Evolutionary conservation across 768 basidiomycete species (phyloP).

Genomic region (Inosperma sp.): DNA sequence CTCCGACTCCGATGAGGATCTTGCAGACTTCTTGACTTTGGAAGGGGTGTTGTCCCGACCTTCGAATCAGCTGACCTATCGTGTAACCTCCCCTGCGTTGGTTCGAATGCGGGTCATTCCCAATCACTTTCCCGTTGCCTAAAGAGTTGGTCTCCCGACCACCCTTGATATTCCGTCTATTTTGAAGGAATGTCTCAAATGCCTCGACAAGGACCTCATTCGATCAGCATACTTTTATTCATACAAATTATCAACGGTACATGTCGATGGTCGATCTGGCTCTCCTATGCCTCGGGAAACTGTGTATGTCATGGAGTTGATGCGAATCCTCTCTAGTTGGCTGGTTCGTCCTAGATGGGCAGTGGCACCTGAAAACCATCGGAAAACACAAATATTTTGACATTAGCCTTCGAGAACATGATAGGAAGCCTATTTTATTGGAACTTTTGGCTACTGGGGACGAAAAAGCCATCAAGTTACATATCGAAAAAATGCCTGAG

Average conservation of each 20-base stretch:
- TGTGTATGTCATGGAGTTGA: neutral
- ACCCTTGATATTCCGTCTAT: neutral
- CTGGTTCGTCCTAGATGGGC: neutral
- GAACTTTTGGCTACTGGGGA: no score
- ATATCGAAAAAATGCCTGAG: no score
- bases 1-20: no score
- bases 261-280: neutral
- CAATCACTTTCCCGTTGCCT: neutral
- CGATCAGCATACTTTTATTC: neutral
- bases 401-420: no score
- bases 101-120: neutral
- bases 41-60: no score
- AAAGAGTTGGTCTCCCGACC: neutral
- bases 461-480: no score
- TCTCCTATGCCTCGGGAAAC: neutral
- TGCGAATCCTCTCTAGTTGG: neutral
- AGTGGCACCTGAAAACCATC: neutral
- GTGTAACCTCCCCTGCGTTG: neutral
- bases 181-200: neutral
- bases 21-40: no score
- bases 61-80: no score
- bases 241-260: neutral
- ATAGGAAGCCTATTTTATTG: no score
- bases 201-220: neutral
- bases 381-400: no score